Percentiles rank a stretch among this genome's conserved stretches.
Conservation (phyloP, 345 rosid genomes). For the Chamaenerion angustifolium region DNA sequence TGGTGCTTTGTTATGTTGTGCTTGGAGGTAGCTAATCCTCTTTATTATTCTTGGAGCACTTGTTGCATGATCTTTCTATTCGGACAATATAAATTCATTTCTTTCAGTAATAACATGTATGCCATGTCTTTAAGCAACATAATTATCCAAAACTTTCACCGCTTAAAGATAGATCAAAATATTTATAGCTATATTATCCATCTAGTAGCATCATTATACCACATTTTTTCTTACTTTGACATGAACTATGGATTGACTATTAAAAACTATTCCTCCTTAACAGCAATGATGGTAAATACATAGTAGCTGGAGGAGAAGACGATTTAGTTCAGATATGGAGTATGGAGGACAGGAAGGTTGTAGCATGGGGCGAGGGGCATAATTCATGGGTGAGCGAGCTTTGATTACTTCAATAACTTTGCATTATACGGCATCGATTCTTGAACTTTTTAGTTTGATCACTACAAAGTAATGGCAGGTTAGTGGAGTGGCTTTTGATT, state of each 20-base stretch:
- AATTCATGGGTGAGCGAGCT: slow-evolving; percentile 88
- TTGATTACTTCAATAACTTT: slow-evolving; percentile 2
- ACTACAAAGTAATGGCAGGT: slow-evolving; percentile 48
- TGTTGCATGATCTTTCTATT: slow-evolving; percentile 4
- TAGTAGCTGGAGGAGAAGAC: slow-evolving; percentile 98
- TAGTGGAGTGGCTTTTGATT: slow-evolving; percentile 98
- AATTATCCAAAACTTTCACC: too few relatives aligned
- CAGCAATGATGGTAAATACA: slow-evolving; percentile 94
- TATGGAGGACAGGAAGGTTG: slow-evolving; percentile 96
- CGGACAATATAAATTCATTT: too few relatives aligned
- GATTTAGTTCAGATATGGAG: slow-evolving; percentile 99
- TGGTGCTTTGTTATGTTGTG: slow-evolving; percentile 64
- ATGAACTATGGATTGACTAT: background rate
- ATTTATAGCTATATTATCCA: too few relatives aligned
- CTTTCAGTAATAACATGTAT: too few relatives aligned
- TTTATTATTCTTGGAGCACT: slow-evolving; percentile 4
- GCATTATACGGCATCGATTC: slow-evolving; percentile 7
- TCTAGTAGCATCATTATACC: too few relatives aligned
- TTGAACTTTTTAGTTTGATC: slow-evolving; percentile 12
- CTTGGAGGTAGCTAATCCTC: slow-evolving; percentile 47
- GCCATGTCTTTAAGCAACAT: too few relatives aligned
- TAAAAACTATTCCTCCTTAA: slow-evolving; percentile 10
- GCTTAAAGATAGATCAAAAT: too few relatives aligned
- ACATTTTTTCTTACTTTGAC: slow-evolving; percentile 2
- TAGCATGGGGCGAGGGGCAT: slow-evolving; percentile 99